A percentile compares a stretch with the other conserved stretches of the same genome.
Conservation (phyloP, 805 yeast genomes). For the Yarrowia keelungensis region DNA sequence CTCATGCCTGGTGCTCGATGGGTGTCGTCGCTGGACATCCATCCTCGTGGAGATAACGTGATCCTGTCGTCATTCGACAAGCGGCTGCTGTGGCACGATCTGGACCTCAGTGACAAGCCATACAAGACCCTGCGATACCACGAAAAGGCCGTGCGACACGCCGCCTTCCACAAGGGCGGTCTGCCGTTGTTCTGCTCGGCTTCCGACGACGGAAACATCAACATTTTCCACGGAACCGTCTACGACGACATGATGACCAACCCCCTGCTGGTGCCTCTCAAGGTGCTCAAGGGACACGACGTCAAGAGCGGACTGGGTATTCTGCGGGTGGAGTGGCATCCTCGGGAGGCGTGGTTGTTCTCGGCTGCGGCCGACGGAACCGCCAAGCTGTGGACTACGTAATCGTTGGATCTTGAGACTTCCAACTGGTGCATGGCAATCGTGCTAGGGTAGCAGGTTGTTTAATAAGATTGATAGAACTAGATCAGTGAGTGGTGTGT, state of each 20-base stretch:
- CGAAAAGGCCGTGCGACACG: slow-evolving; percentile 89
- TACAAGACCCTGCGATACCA: slow-evolving; percentile 96
- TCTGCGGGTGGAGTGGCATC: slow-evolving; percentile 91
- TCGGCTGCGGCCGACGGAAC: slow-evolving; percentile 97
- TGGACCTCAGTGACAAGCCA: slow-evolving; percentile 87
- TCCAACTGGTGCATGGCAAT: slow-evolving; percentile 15
- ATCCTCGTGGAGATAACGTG: slow-evolving; percentile 95
- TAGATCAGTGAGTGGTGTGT: too few relatives aligned
- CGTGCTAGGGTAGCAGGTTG: slow-evolving; percentile 15
- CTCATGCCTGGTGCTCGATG: slow-evolving; percentile 95
- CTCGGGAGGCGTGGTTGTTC: slow-evolving; percentile 97
- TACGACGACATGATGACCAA: slow-evolving; percentile 95
- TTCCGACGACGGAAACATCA: slow-evolving; percentile 91
- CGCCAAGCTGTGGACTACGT: slow-evolving; percentile 96
- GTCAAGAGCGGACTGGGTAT: slow-evolving; percentile 83
- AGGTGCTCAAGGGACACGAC: slow-evolving; percentile 91
- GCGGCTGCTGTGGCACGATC: slow-evolving; percentile 96
- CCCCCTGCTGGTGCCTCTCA: slow-evolving; percentile 93
- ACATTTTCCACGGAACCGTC: slow-evolving; percentile 95
- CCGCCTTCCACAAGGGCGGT: slow-evolving; percentile 81
- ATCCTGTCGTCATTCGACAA: slow-evolving; percentile 93
- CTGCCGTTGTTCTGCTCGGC: slow-evolving; percentile 94
- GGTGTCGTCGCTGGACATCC: slow-evolving; percentile 89
- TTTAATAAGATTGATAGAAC: slow-evolving; percentile 24
- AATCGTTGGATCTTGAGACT: slow-evolving; percentile 37